Conservation (phyloP, 768 basidiomycete species). For the Leucogyrophana mollusca region DNA sequence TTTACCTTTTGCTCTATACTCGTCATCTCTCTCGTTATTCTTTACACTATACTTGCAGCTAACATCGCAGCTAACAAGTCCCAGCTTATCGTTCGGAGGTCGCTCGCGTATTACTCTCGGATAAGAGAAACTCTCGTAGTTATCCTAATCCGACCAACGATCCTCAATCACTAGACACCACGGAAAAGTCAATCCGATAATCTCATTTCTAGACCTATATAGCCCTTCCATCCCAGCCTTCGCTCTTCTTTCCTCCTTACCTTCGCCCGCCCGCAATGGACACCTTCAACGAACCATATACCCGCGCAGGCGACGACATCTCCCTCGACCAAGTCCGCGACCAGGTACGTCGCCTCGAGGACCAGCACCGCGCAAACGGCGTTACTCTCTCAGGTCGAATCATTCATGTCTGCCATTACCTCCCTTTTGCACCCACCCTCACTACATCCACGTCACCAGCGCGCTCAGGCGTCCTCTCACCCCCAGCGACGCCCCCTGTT, state of each 20-base stretch:
- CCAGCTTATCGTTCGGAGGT: too few species aligned
- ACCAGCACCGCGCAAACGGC: slow-evolving; percentile 64
- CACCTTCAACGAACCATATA: slow-evolving; percentile 72
- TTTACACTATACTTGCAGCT: too few species aligned
- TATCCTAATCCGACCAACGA: too few species aligned
- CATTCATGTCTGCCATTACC: slow-evolving; percentile 89
- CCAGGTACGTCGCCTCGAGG: slow-evolving; percentile 71
- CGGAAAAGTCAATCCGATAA: not conserved
- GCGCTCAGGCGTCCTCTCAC: slow-evolving; percentile 56
- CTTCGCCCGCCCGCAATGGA: slow-evolving; percentile 45
- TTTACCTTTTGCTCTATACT: too few species aligned
- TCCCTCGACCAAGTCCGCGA: slow-evolving; percentile 72
- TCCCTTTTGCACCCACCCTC: slow-evolving; percentile 74
- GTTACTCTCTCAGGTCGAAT: slow-evolving; percentile 83
- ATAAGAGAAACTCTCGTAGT: too few species aligned
- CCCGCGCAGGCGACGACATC: slow-evolving; percentile 60
- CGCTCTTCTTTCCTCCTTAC: not conserved
- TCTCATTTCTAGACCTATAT: not conserved
- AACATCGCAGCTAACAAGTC: too few species aligned
- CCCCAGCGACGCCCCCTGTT: slow-evolving; percentile 77
- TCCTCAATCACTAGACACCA: too few species aligned
- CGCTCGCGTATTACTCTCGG: too few species aligned
- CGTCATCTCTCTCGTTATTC: too few species aligned
- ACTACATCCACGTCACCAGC: slow-evolving; percentile 31
- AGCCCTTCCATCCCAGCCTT: not conserved